A percentile compares a stretch with the other conserved stretches of the same genome.
phyloP scores from a whole-genome alignment of 108 stramenopile species.

The Nannochloropsis oceanica region DNA sequence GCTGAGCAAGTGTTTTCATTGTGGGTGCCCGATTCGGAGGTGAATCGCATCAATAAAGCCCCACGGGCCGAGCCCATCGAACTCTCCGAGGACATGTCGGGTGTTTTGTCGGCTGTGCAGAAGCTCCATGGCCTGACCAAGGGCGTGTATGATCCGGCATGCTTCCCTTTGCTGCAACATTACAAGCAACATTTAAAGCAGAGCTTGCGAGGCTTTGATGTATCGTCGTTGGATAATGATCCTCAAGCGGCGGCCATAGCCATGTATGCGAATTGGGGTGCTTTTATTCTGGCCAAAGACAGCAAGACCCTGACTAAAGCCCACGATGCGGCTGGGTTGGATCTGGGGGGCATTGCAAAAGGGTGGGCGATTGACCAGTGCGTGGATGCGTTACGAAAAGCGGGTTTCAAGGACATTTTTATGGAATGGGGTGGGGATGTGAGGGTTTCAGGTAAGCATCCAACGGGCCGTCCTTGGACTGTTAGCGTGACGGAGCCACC shows the following conservation, averaged over 20 bases:
- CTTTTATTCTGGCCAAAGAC: conserved; percentile 25
- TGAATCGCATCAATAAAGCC: conserved; percentile 27
- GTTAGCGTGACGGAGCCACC: conserved; percentile 42
- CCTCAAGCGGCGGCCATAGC: conserved; percentile 14
- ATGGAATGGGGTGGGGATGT: conserved; percentile 46
- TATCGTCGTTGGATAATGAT: background rate
- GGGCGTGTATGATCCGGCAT: conserved; percentile 39
- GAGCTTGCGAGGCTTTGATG: conserved; percentile 3
- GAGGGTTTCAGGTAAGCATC: conserved; percentile 38
- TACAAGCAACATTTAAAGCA: conserved; percentile 9
- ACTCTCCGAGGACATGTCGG: conserved; percentile 26
- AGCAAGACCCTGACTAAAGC: conserved; percentile 22
- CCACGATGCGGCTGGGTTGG: conserved; percentile 27
- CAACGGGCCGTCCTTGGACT: conserved; percentile 30
- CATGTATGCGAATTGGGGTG: conserved; percentile 28
- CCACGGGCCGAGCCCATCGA: conserved; percentile 2
- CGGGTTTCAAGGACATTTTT: conserved; percentile 12
- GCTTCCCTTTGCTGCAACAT: conserved; percentile 30
- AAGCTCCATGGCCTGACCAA: conserved; percentile 33
- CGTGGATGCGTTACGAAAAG: background rate
- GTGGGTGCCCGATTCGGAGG: conserved; percentile 31
- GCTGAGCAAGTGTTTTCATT: conserved; percentile 4
- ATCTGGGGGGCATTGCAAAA: conserved; percentile 42
- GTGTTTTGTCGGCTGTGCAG: conserved; percentile 26
- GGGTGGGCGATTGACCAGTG: conserved; percentile 38